Evolutionary conservation across 768 basidiomycete species (phyloP), one percentile per base, ranked within the genome.

Genomic region (Tylopilus felleus): DNA sequence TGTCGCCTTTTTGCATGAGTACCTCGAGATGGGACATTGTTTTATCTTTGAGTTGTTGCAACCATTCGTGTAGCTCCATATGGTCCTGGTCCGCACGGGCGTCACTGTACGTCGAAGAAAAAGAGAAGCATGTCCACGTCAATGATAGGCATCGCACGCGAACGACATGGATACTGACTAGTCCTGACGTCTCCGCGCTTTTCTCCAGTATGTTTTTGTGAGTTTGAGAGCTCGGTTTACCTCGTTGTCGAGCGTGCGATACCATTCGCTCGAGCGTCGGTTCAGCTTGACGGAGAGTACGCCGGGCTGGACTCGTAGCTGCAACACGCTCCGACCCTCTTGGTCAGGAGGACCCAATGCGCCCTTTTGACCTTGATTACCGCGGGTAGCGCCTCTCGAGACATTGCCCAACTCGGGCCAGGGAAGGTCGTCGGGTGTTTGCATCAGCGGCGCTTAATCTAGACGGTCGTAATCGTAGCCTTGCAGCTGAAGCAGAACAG

Each of bases 331-430:
- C 58, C 88, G 85, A n/a, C 86, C 88, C 28, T 88, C 86, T 49
- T 78, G 74, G 74, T 90, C 88, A 22, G 88, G 76, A 53, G 82
- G 77, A 19, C 86, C 82, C 29, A 90, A 73, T 41, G 84, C 85
- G 57, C 89, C 89, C 66, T 91, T 91, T 68, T 90, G 87, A 46
- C 89, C 89, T 77, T 90, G 89, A 71, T 91, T 91, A 56, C 88
- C 88, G 67, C 89, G 73, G 47, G 89, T 90, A 23, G 89, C 89
- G 45, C 89, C 88, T 53, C 88, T 81, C 51, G 89, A 89, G 60
- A 91, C 87, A 64, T 90, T 91, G 58, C 88, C 89, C 57, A 89
- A 77, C 71, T 91, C 88, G 59, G 88, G 88, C 88, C 88, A 91
- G 22, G 88, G 88, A 51, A 90, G 78, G 77, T 91, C 88, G 75